These are phyloP conservation scores for Lanzia echinophila DNA, from an alignment of 2,329 filamentous ascomycete genomes.

Conservation along the genomic window DNA sequence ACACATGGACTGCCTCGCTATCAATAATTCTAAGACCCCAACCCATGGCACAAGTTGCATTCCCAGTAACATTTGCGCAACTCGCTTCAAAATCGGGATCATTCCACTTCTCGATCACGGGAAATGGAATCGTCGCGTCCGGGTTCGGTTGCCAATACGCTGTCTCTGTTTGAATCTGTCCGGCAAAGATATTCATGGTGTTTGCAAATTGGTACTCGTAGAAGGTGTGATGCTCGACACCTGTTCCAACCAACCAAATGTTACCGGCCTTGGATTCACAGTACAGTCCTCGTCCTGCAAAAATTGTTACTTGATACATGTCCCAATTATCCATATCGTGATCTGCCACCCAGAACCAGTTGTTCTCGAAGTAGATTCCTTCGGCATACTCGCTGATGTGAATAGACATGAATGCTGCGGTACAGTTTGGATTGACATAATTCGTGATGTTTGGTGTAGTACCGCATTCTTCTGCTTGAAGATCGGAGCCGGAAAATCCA, in stretches of 20 bases:
- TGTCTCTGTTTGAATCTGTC: conserved; percentile 25
- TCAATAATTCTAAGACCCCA: conserved; percentile 8
- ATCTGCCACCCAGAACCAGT: conserved; percentile 43
- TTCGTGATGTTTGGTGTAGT: conserved; percentile 45
- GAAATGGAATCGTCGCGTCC: background rate
- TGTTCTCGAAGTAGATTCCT: conserved; percentile 45
- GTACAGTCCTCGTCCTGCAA: conserved; percentile 41
- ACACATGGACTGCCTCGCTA: background rate
- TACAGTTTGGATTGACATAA: conserved; percentile 29
- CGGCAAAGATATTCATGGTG: conserved; percentile 22
- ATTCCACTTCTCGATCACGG: conserved; percentile 1
- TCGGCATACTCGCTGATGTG: conserved; percentile 29
- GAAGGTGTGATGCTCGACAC: conserved; percentile 44
- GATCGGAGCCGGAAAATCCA: conserved; percentile 35
- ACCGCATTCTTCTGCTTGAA: conserved; percentile 26
- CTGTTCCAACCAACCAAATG: conserved; percentile 40
- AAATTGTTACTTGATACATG: conserved; percentile 51
- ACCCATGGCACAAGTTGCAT: conserved; percentile 4
- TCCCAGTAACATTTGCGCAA: background rate
- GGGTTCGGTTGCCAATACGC: conserved; percentile 10
- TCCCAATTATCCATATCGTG: conserved; percentile 33
- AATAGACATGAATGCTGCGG: conserved; percentile 31
- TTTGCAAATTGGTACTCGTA: conserved; percentile 47
- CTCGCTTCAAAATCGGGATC: conserved; percentile 1
- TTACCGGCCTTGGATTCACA: conserved; percentile 41